A percentile compares a stretch with the other conserved stretches of the same genome.
phyloP scores from a whole-genome alignment of 2,329 filamentous ascomycete genomes.

The Arthrobotrys sinensis region DNA sequence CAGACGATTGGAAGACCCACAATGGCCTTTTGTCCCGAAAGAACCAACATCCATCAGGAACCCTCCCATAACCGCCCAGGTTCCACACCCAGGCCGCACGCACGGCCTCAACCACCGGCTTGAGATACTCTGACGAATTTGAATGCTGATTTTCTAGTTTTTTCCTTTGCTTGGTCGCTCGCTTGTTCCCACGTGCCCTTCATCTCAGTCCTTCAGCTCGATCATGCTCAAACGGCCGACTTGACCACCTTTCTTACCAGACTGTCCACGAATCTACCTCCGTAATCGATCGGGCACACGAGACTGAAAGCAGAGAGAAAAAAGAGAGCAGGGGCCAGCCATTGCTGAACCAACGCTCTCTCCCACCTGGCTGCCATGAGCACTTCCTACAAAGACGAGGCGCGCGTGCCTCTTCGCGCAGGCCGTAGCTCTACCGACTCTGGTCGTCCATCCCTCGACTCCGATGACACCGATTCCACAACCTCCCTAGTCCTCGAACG shows the following conservation, averaged over 20 bases:
- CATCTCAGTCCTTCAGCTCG: constrained; percentile 24
- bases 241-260: constrained; percentile 26
- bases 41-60: constrained; percentile 17
- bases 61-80: constrained; percentile 27
- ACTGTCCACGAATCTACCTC: constrained; percentile 20
- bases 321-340: background rate
- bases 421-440: constrained; percentile 63
- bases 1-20: constrained; percentile 14
- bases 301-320: background rate
- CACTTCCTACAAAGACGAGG: constrained; percentile 57
- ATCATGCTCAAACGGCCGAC: constrained; percentile 57
- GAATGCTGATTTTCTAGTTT: constrained; percentile 8
- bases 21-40: constrained; percentile 6
- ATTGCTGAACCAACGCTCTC: constrained; percentile 17
- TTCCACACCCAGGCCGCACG: constrained; percentile 15
- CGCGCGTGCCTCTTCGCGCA: constrained; percentile 56
- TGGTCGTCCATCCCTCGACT: constrained; percentile 72
- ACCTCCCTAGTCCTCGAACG: constrained; percentile 86
- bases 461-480: constrained; percentile 83
- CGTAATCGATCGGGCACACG: background rate
- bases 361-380: constrained; percentile 47
- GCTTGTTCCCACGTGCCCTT: constrained; percentile 26
- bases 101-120: constrained; percentile 36
- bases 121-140: constrained; percentile 17
- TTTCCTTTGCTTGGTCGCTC: constrained; percentile 11